Evolutionary conservation across 176 grass and related monocot genomes (phyloP), one percentile per base, ranked within the genome.

Genomic region (Melocanna baccifera): DNA sequence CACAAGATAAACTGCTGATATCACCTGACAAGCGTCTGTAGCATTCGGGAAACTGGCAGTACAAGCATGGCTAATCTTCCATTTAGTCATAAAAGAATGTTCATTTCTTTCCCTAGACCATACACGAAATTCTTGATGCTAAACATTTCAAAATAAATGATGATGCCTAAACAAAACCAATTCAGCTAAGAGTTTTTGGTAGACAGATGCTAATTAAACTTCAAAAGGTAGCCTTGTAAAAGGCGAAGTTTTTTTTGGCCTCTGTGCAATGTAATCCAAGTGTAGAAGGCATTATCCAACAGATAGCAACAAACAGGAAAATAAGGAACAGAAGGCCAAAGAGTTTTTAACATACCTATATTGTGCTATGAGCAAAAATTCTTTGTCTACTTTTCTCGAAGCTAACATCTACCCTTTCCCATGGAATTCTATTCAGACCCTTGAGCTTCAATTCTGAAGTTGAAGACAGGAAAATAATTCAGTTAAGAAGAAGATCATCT

Each of bases 371-470:
- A 63, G 96, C 96, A 36, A 98, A 92, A 90, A 98, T 25, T 69
- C 71, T 94, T 75, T 96, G 96, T 79, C 48, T 86, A 40, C 89
- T 94, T 88, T 90, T 95, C 55, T 81, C 88, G 86, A 98, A 98
- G 83, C 96, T 94, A 80, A 98, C 91, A 83, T 96, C 91, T 71
- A 98, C 82, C 73, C 96, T 95, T 94, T 98, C 96, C 93, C 93
- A 98, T 14, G 89, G 84, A 89, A 92, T 76, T 91, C 93, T 91
- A 63, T 95, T 96, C 45, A 98, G 81, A 82, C 85, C 78, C 83
- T 85, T 92, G 67, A 94, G 92, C 89, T 96, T 98, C 58, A 86
- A 86, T 57, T 94, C 96, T 98, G 81, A 68, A 92, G 61, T 77
- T 32, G 40, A 76, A 45, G 42, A 43, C 26, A 47, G 13, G 16